Base-by-base conservation (phyloP, 352 stramenopile genomes). In the Pythium periplocum region DNA sequence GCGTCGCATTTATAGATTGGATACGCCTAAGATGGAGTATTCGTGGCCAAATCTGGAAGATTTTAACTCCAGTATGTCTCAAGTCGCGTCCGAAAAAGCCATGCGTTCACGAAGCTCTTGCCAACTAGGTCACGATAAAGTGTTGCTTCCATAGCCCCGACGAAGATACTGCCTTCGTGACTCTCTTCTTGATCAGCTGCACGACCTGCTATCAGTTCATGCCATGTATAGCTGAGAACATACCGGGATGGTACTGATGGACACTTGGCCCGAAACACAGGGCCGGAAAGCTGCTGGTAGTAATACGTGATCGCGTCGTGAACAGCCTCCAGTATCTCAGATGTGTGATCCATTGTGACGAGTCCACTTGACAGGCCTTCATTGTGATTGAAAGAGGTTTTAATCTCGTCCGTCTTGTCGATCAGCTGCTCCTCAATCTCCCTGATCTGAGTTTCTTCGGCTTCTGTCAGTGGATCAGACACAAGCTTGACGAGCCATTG, bases 141-240 rank as follows among this genome's bases (percentile, higher is more conserved):
- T 34, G 55, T 51, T 8, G 53, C 1, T 7, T 62, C 54, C 7
- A 67, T 56, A 1, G 60, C 54, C 30, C 60, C 54, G 0, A 41
- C 57, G n/a, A 62, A 45, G 52, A 17, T 35, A 26, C 17, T 26
- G 17, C 17, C 17, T 26, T 26, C 17, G 17, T 26, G 17, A 26
- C 17, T 26, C 17, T 26, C 17, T 26, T 26, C 17, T 26, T 26
- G 17, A 26, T 26, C 17, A 26, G 17, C 17, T 26, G 17, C 17
- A 26, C 17, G 17, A 26, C 17, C 17, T 26, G 17, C 17, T 5
- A 10, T 2, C 10, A 66, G 12, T 30, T 66, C 59, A n/a, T 58
- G 26, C 4, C 62, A 42, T 10, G 60, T 59, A 33, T 52, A 67
- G 46, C 56, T 52, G 36, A 67, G 48, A 9, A 62, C 52, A 17